phyloP scores from a whole-genome alignment of 1,139 yeast genomes.

The Keqinozyma sinolaborantium region DNA sequence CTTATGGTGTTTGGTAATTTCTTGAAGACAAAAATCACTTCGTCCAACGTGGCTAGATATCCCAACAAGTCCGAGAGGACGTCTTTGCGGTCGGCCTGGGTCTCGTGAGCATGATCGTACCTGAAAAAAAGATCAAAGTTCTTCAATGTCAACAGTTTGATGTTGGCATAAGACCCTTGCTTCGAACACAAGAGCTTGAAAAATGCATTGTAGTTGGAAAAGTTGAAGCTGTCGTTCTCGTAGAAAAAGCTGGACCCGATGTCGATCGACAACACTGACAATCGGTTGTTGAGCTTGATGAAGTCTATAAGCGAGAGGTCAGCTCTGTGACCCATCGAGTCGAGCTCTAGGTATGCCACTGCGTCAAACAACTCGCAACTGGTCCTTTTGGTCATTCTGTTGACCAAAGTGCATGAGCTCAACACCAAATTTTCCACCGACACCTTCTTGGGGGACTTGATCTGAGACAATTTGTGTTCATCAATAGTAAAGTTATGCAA shows the following conservation, averaged over 20 bases:
- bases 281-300: conserved; percentile 19
- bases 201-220: conserved; percentile 35
- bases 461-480: conserved; percentile 13
- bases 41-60: conserved; percentile 22
- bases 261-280: conserved; percentile 40
- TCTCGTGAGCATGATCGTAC: conserved; percentile 14
- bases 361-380: conserved; percentile 25
- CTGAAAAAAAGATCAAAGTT: conserved; percentile 32
- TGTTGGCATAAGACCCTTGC: conserved; percentile 27
- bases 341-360: conserved; percentile 32
- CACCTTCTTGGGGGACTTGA: conserved; percentile 6
- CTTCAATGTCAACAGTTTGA: conserved; percentile 22
- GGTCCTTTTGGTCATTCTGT: conserved; percentile 14
- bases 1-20: conserved; percentile 12
- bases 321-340: conserved; percentile 33
- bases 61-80: conserved; percentile 27
- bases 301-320: conserved; percentile 51
- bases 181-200: conserved; percentile 42
- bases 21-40: conserved; percentile 17
- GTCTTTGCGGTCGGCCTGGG: conserved; percentile 16
- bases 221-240: conserved; percentile 24
- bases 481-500: conserved; percentile 50
- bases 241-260: conserved; percentile 49
- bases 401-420: conserved; percentile 23
- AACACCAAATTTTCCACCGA: conserved; percentile 19